These are phyloP conservation scores for Pseudogymnoascus destructans DNA, from an alignment of 2,329 filamentous ascomycete species.

Conservation along the genomic window DNA sequence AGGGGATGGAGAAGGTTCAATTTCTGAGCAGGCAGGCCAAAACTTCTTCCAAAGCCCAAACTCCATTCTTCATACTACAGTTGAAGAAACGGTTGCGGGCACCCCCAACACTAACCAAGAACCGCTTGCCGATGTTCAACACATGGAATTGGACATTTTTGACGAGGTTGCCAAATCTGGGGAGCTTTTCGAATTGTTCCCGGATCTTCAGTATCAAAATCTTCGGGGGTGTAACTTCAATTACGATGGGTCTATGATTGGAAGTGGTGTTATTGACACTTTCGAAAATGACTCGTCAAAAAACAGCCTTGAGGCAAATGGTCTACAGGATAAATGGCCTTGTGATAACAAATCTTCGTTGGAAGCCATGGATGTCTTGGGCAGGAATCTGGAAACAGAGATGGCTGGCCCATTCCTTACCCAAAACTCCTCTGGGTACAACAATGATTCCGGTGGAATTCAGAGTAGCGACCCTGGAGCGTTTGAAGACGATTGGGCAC, in stretches of 20 bases:
- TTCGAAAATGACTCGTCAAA: not conserved
- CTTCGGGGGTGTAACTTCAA: not conserved
- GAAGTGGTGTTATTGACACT: not conserved
- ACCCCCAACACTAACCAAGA: not conserved
- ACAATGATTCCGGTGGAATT: not conserved
- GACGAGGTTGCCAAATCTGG: not conserved
- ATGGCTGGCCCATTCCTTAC: not conserved
- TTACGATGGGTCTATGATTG: not conserved
- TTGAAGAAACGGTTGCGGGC: not conserved
- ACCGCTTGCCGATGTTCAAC: not conserved
- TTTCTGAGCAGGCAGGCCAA: not conserved
- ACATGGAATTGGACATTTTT: not conserved
- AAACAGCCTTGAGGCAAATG: not conserved
- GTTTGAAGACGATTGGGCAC: not conserved
- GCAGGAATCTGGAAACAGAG: not conserved
- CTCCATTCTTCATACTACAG: not conserved
- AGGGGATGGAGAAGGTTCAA: not conserved
- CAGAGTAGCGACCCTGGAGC: not conserved
- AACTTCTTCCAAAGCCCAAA: not conserved
- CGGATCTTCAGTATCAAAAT: not conserved
- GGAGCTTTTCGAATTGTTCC: not conserved
- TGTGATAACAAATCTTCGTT: not conserved
- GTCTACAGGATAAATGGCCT: not conserved
- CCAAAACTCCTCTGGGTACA: not conserved
- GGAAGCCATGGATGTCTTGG: not conserved